These are phyloP conservation scores for Arthrobotrys conoides DNA, from an alignment of 2,329 filamentous ascomycete species.

Conservation along the genomic window DNA sequence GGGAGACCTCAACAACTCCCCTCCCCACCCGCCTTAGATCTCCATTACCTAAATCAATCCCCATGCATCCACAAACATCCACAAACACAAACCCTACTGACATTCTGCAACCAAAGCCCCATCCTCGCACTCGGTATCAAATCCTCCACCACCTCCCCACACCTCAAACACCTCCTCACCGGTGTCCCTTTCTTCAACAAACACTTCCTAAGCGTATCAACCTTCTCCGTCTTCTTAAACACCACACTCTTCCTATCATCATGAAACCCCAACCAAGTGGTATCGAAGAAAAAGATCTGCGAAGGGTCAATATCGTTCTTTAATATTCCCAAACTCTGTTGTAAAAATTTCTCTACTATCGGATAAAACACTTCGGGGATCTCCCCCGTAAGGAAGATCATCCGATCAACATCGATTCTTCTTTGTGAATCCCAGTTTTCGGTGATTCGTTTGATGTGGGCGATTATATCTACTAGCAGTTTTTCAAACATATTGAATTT, in stretches of 20 bases:
- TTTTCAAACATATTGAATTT: conserved; percentile 64
- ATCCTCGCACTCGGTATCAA: conserved; percentile 65
- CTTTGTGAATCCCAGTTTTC: conserved; percentile 61
- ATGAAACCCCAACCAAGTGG: conserved; percentile 64
- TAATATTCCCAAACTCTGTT: conserved; percentile 61
- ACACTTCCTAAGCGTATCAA: conserved; percentile 64
- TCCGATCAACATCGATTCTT: conserved; percentile 62
- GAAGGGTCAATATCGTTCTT: conserved; percentile 63
- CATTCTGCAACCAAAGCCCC: conserved; percentile 62
- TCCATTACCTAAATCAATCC: too few relatives aligned
- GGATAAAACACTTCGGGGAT: conserved; percentile 63
- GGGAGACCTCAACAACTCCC: too few relatives aligned
- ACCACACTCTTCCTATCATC: conserved; percentile 62
- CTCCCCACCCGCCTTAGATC: too few relatives aligned
- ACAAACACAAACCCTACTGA: conserved; percentile 65
- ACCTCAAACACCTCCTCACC: conserved; percentile 63
- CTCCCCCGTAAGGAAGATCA: conserved; percentile 64
- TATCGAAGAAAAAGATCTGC: conserved; percentile 64
- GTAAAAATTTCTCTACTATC: conserved; percentile 62
- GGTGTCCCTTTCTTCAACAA: conserved; percentile 62
- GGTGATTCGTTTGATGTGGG: conserved; percentile 62
- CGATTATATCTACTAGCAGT: conserved; percentile 63
- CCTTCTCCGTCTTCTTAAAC: conserved; percentile 61
- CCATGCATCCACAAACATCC: conserved; percentile 65
- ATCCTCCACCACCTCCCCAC: conserved; percentile 64